A percentile compares a stretch with the other conserved stretches of the same genome.
These are phyloP conservation scores for Lactifluus subvellereus DNA, from an alignment of 768 basidiomycete genomes.

Conservation along the genomic window DNA sequence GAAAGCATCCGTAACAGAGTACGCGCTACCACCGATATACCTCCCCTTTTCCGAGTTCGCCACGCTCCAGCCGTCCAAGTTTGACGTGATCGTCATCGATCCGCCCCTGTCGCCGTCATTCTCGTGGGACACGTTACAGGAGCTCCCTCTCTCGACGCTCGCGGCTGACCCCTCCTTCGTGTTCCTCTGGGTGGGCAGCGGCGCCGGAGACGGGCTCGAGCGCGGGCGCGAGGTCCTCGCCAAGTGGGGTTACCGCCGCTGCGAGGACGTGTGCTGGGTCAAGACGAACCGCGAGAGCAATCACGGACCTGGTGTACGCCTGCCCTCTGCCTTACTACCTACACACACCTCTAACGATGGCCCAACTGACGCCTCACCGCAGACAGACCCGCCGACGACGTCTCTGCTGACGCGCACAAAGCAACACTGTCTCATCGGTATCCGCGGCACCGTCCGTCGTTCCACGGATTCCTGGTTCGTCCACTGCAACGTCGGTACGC, in stretches of 20 bases:
- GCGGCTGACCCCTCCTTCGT: slow-evolving; percentile 91
- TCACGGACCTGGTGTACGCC: slow-evolving; percentile 66
- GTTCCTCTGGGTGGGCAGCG: slow-evolving; percentile 93
- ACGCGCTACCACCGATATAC: slow-evolving; percentile 69
- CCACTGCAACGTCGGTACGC: slow-evolving; percentile 94
- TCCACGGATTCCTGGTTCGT: slow-evolving; percentile 96
- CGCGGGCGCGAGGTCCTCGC: slow-evolving; percentile 84
- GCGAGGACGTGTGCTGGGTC: slow-evolving; percentile 99
- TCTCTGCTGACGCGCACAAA: slow-evolving; percentile 86
- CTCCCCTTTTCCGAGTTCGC: slow-evolving; percentile 55
- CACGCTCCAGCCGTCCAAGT: slow-evolving; percentile 59
- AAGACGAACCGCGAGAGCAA: slow-evolving; percentile 78
- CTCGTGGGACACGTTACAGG: slow-evolving; percentile 78
- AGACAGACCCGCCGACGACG: slow-evolving; percentile 84
- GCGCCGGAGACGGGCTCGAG: slow-evolving; percentile 86
- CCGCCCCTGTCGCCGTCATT: slow-evolving; percentile 86
- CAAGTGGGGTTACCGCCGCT: slow-evolving; percentile 91
- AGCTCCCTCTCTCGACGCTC: slow-evolving; percentile 73
- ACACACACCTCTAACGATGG: too few relatives aligned
- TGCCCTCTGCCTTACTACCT: background rate
- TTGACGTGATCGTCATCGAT: slow-evolving; percentile 88
- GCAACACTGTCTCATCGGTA: slow-evolving; percentile 96
- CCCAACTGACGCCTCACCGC: background rate
- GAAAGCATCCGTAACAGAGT: slow-evolving; percentile 62
- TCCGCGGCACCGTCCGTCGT: slow-evolving; percentile 91